phyloP scores from a whole-genome alignment of 768 basidiomycete species.

The Mycena belliarum region DNA sequence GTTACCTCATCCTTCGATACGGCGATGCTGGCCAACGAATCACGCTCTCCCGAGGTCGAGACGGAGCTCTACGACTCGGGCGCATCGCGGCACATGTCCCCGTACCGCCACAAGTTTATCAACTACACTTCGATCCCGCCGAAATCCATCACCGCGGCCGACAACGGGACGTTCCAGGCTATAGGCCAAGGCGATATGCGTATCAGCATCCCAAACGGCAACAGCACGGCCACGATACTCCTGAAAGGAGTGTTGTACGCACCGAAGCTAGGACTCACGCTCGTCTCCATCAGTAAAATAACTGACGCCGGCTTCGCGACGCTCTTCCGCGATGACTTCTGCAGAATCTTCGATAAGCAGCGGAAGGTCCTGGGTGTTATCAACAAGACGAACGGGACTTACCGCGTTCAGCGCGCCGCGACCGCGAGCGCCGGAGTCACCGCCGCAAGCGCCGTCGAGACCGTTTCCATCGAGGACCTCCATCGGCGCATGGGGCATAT shows the following conservation, averaged over 20 bases:
- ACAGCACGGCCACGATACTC: not conserved
- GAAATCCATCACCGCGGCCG: not conserved
- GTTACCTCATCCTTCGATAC: not conserved
- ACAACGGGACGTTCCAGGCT: not conserved
- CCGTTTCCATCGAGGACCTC: constrained; percentile 23
- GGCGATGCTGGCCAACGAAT: not conserved
- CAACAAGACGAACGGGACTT: constrained; percentile 10
- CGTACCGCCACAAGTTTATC: not conserved
- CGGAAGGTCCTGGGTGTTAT: constrained; percentile 7
- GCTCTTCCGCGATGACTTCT: constrained; percentile 26
- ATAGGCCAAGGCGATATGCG: not conserved
- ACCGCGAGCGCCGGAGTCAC: not conserved
- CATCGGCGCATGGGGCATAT: constrained; percentile 33
- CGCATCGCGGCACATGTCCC: not conserved
- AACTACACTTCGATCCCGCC: not conserved
- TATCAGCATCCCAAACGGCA: not conserved
- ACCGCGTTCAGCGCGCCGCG: constrained; percentile 1
- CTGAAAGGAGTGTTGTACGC: not conserved
- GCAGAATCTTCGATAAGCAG: constrained; percentile 24
- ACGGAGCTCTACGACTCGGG: not conserved
- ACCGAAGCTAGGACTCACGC: not conserved
- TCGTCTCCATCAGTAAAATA: constrained; percentile 33
- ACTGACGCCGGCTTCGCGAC: constrained; percentile 26
- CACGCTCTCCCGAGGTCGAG: not conserved
- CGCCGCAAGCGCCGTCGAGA: constrained; percentile 5